Base-by-base conservation (phyloP, 116 monocot species). In the Posidonia oceanica region DNA sequence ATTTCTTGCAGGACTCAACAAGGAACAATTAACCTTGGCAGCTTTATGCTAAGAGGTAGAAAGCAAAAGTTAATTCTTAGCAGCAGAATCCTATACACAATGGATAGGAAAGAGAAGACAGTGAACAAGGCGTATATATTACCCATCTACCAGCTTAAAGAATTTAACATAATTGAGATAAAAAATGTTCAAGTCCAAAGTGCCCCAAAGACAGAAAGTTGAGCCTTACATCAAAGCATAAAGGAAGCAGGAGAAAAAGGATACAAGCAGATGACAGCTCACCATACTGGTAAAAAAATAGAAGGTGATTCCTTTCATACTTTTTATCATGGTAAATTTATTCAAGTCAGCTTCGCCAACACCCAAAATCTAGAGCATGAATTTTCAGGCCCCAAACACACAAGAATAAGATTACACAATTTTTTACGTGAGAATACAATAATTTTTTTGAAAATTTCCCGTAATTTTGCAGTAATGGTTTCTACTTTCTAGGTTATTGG, bases 31-130 rank as follows among this genome's bases (percentile, higher is more conserved):
- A 80, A 80, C 69, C 39, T 59, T 80, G 75, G 84, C 84, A 84
- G 84, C 90, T 84, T 90, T 91, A 87, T 82, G 76, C 82, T 61
- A 76, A 70, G 61, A 78, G 69, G 71, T 76, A 75, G 77, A 84
- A 78, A 82, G 87, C 67, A 84, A 87, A 87, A 82, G 80, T 61
- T 74, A 58, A 56, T 73, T 79, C 80, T 69, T 56, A 66, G 72
- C 16, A 77, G 37, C 15, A 70, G 78, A 82, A 84, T 86, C 76
- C 72, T 69, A 77, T 36, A 84, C 72, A 72, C 44, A 74, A 67
- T 10, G 23, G 57, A 72, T 39, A 64, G 56, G 69, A 54, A 69
- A 78, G 52, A 78, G 73, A 69, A 53, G 72, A 29, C 60, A 70
- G 61, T 52, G 15, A 37, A 61, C 41, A 38, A 73, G 48, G 76